Base-by-base conservation (phyloP, 352 stramenopile genomes). In the Ophiocytium majus region DNA sequence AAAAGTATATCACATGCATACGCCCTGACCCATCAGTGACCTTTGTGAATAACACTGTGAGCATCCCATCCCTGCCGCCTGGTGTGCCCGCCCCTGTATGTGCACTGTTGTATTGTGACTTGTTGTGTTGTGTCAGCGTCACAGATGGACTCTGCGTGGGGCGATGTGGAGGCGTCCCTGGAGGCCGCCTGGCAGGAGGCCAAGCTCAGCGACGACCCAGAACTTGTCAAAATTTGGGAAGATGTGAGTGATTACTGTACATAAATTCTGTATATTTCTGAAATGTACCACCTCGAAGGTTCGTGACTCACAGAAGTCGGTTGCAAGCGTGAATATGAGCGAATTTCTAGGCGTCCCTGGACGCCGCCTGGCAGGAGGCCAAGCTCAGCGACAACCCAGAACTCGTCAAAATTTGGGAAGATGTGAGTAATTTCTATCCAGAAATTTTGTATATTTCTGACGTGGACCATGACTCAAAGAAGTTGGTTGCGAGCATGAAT, bases 221-320 rank as follows among this genome's bases (percentile, higher is more conserved):
- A 88, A 31, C 76, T 87, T 31, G 57, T 82, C n/a, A 80, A 71
- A 1, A 50, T 86, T 9, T 88, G 81, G 81, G 79, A 88, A 43
- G 85, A 88, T 10, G 33, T 28, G 14, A 75, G 63, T n/a, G n/a
- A n/a, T n/a, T n/a, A n/a, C n/a, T n/a, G n/a, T n/a, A n/a, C n/a
- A n/a, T n/a, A n/a, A n/a, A n/a, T n/a, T n/a, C n/a, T n/a, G n/a
- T n/a, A n/a, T n/a, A n/a, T n/a, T n/a, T n/a, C n/a, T n/a, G n/a
- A n/a, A n/a, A n/a, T n/a, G n/a, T n/a, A n/a, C n/a, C n/a, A n/a
- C n/a, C n/a, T n/a, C n/a, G n/a, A n/a, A n/a, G n/a, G n/a, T n/a
- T n/a, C n/a, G n/a, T n/a, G n/a, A n/a, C n/a, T n/a, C n/a, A n/a
- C n/a, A n/a, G n/a, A n/a, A n/a, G n/a, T n/a, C n/a, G n/a, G n/a